These are phyloP conservation scores for Borealophlyctis nickersoniae DNA, from an alignment of 192 early-diverging fungal genomes.

Conservation along the genomic window DNA sequence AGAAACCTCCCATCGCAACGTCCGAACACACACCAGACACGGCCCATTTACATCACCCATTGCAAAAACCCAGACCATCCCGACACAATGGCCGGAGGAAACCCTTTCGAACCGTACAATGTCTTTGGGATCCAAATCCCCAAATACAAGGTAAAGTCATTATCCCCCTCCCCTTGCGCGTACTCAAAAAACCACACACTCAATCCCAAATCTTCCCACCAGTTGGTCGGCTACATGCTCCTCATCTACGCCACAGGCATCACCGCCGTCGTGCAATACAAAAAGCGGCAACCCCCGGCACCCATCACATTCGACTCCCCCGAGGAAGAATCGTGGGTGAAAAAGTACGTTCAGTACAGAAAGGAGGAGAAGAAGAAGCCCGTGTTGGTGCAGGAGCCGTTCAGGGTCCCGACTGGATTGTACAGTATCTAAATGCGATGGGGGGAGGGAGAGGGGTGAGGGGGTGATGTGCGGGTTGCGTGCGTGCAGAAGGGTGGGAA, in stretches of 20 bases:
- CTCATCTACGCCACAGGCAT: constrained; percentile 36
- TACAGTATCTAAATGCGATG: not conserved
- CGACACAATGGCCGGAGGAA: constrained; percentile 34
- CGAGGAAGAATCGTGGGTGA: constrained; percentile 47
- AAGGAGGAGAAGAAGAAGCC: constrained; percentile 46
- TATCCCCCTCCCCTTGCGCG: not conserved
- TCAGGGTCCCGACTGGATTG: constrained; percentile 26
- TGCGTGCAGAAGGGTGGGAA: not conserved
- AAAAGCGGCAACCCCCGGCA: constrained; percentile 30
- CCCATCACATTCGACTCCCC: constrained; percentile 38
- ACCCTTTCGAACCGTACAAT: constrained; percentile 46
- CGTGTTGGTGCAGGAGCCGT: constrained; percentile 28
- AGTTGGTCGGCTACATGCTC: constrained; percentile 44
- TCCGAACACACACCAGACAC: too few species aligned
- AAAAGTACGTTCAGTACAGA: constrained; percentile 39
- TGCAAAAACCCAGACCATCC: not conserved
- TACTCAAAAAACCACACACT: constrained; percentile 3
- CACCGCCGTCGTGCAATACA: constrained; percentile 31
- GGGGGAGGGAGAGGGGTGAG: not conserved
- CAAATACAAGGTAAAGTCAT: constrained; percentile 42
- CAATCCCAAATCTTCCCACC: not conserved
- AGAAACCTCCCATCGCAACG: too few species aligned
- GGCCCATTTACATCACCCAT: too few species aligned
- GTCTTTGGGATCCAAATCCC: constrained; percentile 39
- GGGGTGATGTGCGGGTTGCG: too few species aligned